Evolutionary conservation across 2,329 filamentous ascomycete species (phyloP).

Genomic region (Conoideocrella luteorostrata): DNA sequence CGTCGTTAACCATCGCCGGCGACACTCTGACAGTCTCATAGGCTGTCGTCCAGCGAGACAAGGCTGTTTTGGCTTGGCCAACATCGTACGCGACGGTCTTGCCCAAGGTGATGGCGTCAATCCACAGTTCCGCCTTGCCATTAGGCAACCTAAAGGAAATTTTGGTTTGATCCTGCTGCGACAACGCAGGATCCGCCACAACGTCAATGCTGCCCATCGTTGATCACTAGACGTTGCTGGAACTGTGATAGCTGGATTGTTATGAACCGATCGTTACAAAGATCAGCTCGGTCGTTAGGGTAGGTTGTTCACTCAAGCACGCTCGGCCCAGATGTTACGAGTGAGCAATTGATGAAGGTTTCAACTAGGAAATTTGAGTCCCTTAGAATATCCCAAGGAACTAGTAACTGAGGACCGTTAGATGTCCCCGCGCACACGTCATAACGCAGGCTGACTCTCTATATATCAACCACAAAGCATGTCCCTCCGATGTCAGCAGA

Average conservation of each 20-base stretch:
- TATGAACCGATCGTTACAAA: no score
- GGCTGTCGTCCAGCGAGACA: conserved; percentile 2
- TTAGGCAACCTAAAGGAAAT: conserved; percentile 3
- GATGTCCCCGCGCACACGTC: not conserved
- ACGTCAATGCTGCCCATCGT: not conserved
- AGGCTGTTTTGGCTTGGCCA: not conserved
- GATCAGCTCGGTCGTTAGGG: not conserved
- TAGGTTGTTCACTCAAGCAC: not conserved
- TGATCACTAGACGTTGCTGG: not conserved
- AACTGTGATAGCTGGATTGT: no score
- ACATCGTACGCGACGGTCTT: not conserved
- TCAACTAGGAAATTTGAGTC: not conserved
- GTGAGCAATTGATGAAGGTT: not conserved
- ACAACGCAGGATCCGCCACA: not conserved
- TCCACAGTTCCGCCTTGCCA: conserved; percentile 4
- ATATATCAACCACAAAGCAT: no score
- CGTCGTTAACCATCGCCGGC: conserved; percentile 10
- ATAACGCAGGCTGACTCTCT: not conserved
- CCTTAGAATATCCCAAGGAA: not conserved
- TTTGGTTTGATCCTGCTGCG: not conserved
- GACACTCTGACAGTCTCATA: conserved; percentile 3
- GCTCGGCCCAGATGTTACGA: not conserved
- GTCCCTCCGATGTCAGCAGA: not conserved
- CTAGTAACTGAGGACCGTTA: not conserved
- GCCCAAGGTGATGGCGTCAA: not conserved